These are phyloP conservation scores for Olyra latifolia DNA, from an alignment of 176 grass and related monocot species.

Conservation along the genomic window DNA sequence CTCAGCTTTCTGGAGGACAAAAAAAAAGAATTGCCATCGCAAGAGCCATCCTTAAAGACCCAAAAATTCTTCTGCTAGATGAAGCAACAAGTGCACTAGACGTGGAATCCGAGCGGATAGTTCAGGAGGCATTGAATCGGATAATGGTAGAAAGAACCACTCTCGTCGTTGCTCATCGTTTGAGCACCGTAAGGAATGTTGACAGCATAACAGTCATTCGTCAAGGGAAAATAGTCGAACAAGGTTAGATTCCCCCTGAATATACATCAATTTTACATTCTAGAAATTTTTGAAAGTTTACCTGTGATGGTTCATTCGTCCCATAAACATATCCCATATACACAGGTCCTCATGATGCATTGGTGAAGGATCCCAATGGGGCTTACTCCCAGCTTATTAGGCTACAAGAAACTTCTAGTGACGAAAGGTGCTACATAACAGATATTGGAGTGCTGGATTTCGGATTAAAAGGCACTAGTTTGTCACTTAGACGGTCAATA, in stretches of 20 bases:
- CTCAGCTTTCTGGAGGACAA: conserved; percentile 89
- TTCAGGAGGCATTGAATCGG: conserved; percentile 75
- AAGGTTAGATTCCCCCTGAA: conserved; percentile 51
- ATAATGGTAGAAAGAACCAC: conserved; percentile 79
- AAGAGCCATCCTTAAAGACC: conserved; percentile 87
- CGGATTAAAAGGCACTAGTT: conserved; percentile 33
- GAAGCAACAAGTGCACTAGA: conserved; percentile 95
- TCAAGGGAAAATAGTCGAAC: conserved; percentile 77
- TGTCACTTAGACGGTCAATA: conserved; percentile 37
- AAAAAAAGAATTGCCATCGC: conserved; percentile 92
- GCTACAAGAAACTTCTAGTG: conserved; percentile 59
- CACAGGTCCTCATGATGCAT: conserved; percentile 65
- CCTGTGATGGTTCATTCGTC: background rate
- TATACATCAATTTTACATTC: background rate
- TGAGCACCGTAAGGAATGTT: conserved; percentile 81
- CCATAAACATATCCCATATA: conserved; percentile 11
- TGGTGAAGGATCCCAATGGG: conserved; percentile 67
- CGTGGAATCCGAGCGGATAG: conserved; percentile 77
- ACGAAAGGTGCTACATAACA: conserved; percentile 21
- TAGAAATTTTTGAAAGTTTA: background rate
- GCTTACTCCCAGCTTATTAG: conserved; percentile 73
- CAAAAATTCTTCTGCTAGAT: conserved; percentile 82
- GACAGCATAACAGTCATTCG: conserved; percentile 67
- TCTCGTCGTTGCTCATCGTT: conserved; percentile 73
- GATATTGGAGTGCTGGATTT: conserved; percentile 15